Base-by-base conservation (phyloP, 176 grass and related monocot species). In the Cenchrus purpureus region DNA sequence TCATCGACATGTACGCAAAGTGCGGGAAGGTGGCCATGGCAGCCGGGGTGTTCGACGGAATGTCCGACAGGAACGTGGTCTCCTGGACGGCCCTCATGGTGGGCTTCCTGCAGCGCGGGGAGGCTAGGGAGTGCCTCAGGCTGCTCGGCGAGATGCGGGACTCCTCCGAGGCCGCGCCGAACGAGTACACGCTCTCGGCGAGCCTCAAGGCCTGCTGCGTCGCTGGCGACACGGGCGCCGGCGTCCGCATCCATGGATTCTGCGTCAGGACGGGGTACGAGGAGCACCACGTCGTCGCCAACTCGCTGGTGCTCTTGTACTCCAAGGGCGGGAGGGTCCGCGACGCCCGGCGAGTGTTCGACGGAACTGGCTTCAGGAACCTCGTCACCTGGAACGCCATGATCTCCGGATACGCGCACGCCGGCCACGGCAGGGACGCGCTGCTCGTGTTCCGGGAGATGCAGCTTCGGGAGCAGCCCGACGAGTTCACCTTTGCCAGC, bases 41-140 rank as follows among this genome's bases (percentile, higher is more conserved):
- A 17, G 4, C 50, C 60, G 65, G 79, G n/a, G 82, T 88, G 82
- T 88, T 91, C 81, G 88, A 78, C 40, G 72, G 73, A 78, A 90
- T 90, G 88, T 31, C 25, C 14, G 58, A 51, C 0, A 71, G 87
- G 76, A 92, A 89, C 54, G 90, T 92, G 52, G 83, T 91, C 4
- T 89, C 90, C 1, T 92, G 90, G 90, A 89, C 90, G 37, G 86
- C 86, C 0, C 86, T 92, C 68, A 89, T 92, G 90, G 90, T 92
- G 68, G 79, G 86, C 12, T 86, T 74, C 79, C 80, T 92, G 84
- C 83, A 20, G 74, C 82, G 85, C 49, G 90, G 78, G 7, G 65
- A 54, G 17, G 60, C 76, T 61, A 10, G 2, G 45, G 76, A 81
- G 2, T 85, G 82, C 70, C 70, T 91, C 9, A 10, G 78, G 11